A percentile compares a stretch with the other conserved stretches of the same genome.
These are phyloP conservation scores for Aureobasidium sp. DNA, from an alignment of 2,329 filamentous ascomycete species.

Conservation along the genomic window DNA sequence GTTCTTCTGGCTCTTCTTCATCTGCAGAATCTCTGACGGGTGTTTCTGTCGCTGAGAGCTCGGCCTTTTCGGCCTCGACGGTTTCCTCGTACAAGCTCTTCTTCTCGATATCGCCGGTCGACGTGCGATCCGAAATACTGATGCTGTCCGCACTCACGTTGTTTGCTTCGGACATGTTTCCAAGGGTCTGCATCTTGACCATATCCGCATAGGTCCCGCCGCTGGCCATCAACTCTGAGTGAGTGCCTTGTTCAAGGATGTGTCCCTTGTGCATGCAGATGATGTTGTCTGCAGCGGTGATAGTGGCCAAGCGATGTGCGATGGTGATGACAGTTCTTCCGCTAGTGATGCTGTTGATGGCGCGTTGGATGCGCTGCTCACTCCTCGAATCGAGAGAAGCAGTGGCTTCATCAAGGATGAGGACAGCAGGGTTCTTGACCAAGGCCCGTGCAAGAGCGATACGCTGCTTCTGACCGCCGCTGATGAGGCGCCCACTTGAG, in stretches of 20 bases:
- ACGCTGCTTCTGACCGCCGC: slow-evolving; percentile 35
- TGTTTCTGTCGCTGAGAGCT: slow-evolving; percentile 2
- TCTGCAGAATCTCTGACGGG: slow-evolving; percentile 17
- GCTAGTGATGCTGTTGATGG: slow-evolving; percentile 27
- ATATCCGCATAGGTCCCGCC: slow-evolving; percentile 41
- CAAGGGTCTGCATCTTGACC: slow-evolving; percentile 40
- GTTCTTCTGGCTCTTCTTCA: slow-evolving; percentile 19
- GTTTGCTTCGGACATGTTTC: not conserved
- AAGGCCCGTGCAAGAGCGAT: slow-evolving; percentile 35
- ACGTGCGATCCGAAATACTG: not conserved
- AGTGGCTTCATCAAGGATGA: slow-evolving; percentile 36
- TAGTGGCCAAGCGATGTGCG: slow-evolving; percentile 37
- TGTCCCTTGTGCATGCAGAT: slow-evolving; percentile 44
- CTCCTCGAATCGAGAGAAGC: slow-evolving; percentile 36
- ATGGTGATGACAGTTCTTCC: slow-evolving; percentile 39
- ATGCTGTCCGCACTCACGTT: slow-evolving; percentile 7
- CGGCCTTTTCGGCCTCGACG: slow-evolving; percentile 3
- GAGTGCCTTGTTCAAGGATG: slow-evolving; percentile 42
- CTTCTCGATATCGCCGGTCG: slow-evolving; percentile 4
- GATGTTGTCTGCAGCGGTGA: slow-evolving; percentile 36
- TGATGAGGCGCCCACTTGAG: slow-evolving; percentile 31
- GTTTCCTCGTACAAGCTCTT: not conserved
- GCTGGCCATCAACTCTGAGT: slow-evolving; percentile 38
- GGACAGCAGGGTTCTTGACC: slow-evolving; percentile 31
- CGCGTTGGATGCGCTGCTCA: slow-evolving; percentile 33